Percentiles rank a stretch among this genome's conserved stretches.
These are phyloP conservation scores for Cyberlindnera sargentensis DNA, from an alignment of 805 yeast species.

Conservation along the genomic window DNA sequence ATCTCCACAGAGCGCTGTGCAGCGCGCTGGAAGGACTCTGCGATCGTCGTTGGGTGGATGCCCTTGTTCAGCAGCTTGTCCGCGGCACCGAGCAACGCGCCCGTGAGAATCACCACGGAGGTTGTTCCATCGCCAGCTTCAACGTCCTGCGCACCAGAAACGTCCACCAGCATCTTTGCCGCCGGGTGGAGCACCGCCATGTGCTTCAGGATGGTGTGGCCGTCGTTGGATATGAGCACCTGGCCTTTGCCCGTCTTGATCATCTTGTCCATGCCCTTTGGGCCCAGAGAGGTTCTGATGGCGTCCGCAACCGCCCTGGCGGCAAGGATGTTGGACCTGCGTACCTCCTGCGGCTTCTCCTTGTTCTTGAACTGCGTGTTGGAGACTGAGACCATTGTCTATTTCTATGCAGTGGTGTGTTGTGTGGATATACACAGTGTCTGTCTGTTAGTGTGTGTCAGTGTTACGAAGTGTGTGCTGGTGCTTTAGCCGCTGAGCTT, in stretches of 20 bases:
- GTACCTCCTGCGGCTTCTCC: constrained; percentile 97
- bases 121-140: constrained; percentile 99
- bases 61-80: constrained; percentile 84
- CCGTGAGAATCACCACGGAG: constrained; percentile 91
- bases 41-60: constrained; percentile 91
- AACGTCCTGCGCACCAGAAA: constrained; percentile 95
- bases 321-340: constrained; percentile 94
- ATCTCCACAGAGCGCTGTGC: constrained; percentile 80
- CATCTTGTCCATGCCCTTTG: constrained; percentile 99
- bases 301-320: constrained; percentile 99
- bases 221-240: constrained; percentile 94
- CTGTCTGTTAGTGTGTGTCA: too few species aligned
- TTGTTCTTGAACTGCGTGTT: constrained; percentile 88
- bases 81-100: constrained; percentile 91
- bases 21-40: constrained; percentile 90
- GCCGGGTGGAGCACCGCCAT: constrained; percentile 99
- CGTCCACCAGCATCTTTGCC: constrained; percentile 96
- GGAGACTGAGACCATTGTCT: constrained; percentile 27
- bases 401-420: too few species aligned
- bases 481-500: too few species aligned
- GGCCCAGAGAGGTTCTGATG: constrained; percentile 91
- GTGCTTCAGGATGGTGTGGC: constrained; percentile 92
- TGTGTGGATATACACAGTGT: too few species aligned
- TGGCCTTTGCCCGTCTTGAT: constrained; percentile 90
- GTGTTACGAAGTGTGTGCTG: too few species aligned